These are phyloP conservation scores for Periconia sp. DNA, from an alignment of 2,329 filamentous ascomycete genomes.

Conservation along the genomic window DNA sequence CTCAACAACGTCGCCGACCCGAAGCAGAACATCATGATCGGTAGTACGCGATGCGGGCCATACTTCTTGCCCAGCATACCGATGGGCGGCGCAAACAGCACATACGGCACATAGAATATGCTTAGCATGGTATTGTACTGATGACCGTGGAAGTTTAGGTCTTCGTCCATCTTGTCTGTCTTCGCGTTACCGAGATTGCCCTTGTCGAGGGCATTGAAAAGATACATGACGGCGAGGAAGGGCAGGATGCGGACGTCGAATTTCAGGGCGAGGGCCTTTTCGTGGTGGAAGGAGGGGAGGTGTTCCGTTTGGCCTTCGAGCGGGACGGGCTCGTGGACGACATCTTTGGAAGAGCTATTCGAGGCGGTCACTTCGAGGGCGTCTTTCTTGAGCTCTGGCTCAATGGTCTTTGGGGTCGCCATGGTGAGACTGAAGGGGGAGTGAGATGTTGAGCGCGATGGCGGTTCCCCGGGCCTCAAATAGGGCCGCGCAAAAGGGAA, in stretches of 20 bases:
- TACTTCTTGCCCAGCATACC: conserved; percentile 72
- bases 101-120: conserved; percentile 79
- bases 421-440: conserved; percentile 21
- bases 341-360: conserved; percentile 31
- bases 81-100: conserved; percentile 70
- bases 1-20: conserved; percentile 68
- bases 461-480: background rate
- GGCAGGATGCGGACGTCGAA: conserved; percentile 63
- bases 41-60: conserved; percentile 68
- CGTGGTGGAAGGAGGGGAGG: conserved; percentile 43
- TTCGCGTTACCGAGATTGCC: conserved; percentile 51
- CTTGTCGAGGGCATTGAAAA: conserved; percentile 52
- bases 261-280: conserved; percentile 57
- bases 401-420: conserved; percentile 22
- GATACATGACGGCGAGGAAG: conserved; percentile 65
- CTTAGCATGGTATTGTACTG: conserved; percentile 72
- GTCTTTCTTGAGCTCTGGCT: conserved; percentile 37
- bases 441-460: background rate
- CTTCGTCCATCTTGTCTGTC: conserved; percentile 54
- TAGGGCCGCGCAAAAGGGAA: no score
- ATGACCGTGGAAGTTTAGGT: conserved; percentile 65
- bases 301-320: conserved; percentile 39
- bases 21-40: conserved; percentile 72
- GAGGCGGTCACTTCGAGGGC: conserved; percentile 36
- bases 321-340: conserved; percentile 23